Evolutionary conservation across 1,139 yeast species (phyloP), one percentile per base, ranked within the genome.

Genomic region (Scheffersomyces lignicola): DNA sequence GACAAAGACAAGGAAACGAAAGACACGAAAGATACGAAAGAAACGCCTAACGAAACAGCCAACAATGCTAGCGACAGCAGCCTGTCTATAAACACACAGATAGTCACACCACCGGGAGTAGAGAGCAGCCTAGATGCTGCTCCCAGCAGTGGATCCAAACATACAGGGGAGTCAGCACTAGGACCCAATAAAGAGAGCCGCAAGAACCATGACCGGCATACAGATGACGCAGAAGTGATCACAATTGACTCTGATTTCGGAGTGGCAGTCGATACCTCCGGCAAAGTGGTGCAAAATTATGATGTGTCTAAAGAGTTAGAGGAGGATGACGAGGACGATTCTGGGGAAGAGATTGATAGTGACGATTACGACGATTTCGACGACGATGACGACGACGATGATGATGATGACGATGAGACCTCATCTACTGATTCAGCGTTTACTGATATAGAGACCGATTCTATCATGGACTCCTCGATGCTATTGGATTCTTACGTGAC

Each of bases 381-480:
- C n/a, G 47, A 43, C 8, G 51, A 45, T 14, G 45, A 45, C 3
- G 44, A 54, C 16, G 54, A 48, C 6, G 55, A 50, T 24, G 56
- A 52, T 20, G 50, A 47, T n/a, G 56, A 52, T 18, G 51, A 44
- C 11, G 55, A 47, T 7, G 68, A 59, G 11, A 48, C 45, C 1
- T 58, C 65, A 0, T 60, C 72, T 1, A 46, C 60, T 1, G 74
- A 69, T 36, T 68, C 74, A 0, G 73, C 73, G 4, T 69, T 69
- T 39, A 69, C 75, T 1, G 75, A 69, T 38, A 60, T 69, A 13
- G 74, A 69, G 36, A 59, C 63, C 3, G 72, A 63, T 32, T 66
- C 74, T 1, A 49, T 67, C 20, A 39, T 62, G 28, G 67, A 60
- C 24, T 54, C 67, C 4, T 62, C 70, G 0, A 42, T 60, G 11